Evolutionary conservation across 805 yeast genomes (phyloP), one percentile per base, ranked within the genome.

Genomic region (Torulaspora indica): DNA sequence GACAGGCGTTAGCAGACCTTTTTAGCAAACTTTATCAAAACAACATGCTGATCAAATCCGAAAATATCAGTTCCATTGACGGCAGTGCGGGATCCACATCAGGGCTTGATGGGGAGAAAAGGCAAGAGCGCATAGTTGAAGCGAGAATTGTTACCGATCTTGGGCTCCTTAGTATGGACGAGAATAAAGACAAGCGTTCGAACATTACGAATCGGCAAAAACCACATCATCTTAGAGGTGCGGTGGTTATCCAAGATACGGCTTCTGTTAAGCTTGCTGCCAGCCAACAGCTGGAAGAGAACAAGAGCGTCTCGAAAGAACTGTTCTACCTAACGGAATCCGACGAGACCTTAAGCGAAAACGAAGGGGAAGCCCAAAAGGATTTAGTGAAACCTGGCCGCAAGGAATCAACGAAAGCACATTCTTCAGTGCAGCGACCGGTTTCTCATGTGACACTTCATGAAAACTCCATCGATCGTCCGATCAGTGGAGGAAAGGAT

Each of bases 311-410:
- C 4, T 44, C 46, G 6, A 53, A 39, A 31, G 49, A 52, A 24
- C 37, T 52, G 10, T 43, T 44, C 8, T 39, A 51, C 33, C 34
- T 48, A 2, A 50, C 56, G 9, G 50, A 44, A 33, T 42, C 47
- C 1, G 40, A 35, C 17, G 17, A 20, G 7, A 29, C 32, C 8
- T 38, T 42, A 8, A 42, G 45, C 27, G 41, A 42, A 18, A 30
- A 27, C 28, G 42, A 38, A 27, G 35, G 30, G 13, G 22, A 8
- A 25, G 13, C 30, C 13, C 8, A 6, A 5, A 30, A 23, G 20
- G 35, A 22, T 10, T 5, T 12, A 27, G 12, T 1, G 10, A 14
- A 14, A 20, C 5, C 8, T 2, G 31, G 22, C 3, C 14, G 17
- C 15, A 25, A 17, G n/a, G 22, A 23, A 18, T 18, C 18, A 10